These are phyloP conservation scores for Aquilaria agallochum DNA, from an alignment of 441 rosid species.

Conservation along the genomic window DNA sequence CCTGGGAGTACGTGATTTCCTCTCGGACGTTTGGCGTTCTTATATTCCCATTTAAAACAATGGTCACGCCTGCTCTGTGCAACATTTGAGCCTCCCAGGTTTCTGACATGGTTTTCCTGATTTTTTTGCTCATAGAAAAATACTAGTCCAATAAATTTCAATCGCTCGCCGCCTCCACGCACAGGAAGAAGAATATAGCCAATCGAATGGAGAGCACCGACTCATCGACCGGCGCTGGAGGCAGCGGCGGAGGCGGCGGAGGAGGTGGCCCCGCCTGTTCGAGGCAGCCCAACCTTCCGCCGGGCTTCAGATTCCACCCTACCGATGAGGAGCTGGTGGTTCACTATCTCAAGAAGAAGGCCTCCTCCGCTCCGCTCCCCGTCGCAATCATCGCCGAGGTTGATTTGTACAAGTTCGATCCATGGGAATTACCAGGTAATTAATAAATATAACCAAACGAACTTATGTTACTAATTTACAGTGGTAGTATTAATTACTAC, in stretches of 20 bases:
- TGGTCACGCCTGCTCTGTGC: conserved; percentile 30
- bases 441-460: not conserved
- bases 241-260: too few species aligned
- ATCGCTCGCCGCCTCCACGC: too few species aligned
- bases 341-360: conserved; percentile 82
- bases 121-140: not conserved
- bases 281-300: conserved; percentile 73
- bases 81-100: conserved; percentile 24
- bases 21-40: not conserved
- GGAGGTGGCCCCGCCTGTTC: conserved; percentile 7
- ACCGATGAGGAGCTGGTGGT: conserved; percentile 83
- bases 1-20: not conserved
- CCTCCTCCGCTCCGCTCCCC: conserved; percentile 66
- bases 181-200: conserved; percentile 3
- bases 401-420: conserved; percentile 82
- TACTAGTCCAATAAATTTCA: conserved; percentile 6
- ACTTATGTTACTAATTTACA: too few species aligned
- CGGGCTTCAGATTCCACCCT: conserved; percentile 83
- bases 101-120: conserved; percentile 15
- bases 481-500: too few species aligned
- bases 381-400: conserved; percentile 79
- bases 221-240: conserved; percentile 36
- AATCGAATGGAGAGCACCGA: conserved; percentile 62
- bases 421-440: conserved; percentile 84
- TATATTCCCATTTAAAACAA: conserved; percentile 36